A percentile compares a stretch with the other conserved stretches of the same genome.
Conservation (phyloP, 208 protist species). For the Naegleria fowleri region DNA sequence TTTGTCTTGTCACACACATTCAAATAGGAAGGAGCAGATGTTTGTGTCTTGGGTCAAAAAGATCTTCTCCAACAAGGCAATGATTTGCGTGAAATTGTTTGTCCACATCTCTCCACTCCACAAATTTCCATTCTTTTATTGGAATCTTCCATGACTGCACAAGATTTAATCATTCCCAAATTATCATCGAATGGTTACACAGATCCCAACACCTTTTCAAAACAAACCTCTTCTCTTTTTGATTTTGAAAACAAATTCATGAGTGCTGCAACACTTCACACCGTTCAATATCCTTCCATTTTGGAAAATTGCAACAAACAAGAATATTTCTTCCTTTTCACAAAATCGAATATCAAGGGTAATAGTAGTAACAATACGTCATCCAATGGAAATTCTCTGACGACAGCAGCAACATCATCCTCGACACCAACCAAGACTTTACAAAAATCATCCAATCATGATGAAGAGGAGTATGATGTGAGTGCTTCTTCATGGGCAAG, state of each 20-base stretch:
- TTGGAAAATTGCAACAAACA: neutral
- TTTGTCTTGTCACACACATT: no score
- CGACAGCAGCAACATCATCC: no score
- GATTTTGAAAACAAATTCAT: neutral
- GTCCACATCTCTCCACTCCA: neutral
- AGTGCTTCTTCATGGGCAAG: neutral
- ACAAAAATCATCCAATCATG: neutral
- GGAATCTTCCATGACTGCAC: neutral
- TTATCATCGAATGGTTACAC: neutral
- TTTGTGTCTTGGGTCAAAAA: neutral
- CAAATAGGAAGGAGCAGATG: constrained; percentile 7
- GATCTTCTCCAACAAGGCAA: neutral
- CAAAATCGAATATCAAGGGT: neutral
- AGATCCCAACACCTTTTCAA: neutral
- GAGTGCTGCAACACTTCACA: neutral
- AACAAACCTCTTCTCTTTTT: neutral
- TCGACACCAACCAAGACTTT: neutral
- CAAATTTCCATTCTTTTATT: neutral
- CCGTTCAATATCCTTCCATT: neutral
- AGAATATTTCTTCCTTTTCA: neutral
- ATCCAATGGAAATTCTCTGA: no score
- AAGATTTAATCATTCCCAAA: neutral
- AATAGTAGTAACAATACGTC: neutral
- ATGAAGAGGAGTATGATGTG: neutral
- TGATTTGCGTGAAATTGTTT: constrained; percentile 4